Conservation (phyloP, 164 flowering plant species). For the Magnolia changhungtana region DNA sequence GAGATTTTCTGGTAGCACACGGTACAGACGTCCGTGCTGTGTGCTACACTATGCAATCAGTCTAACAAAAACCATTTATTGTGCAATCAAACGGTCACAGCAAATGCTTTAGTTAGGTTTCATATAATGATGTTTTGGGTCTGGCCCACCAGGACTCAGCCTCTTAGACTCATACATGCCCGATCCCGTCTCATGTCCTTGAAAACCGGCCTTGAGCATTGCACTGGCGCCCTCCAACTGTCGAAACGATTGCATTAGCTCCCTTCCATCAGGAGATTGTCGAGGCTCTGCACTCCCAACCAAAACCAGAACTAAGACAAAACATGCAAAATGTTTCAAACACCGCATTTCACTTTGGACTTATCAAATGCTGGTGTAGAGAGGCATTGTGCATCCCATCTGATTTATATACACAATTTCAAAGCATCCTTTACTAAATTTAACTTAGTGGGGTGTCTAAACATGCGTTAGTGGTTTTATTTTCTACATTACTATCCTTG, state of each 20-base stretch:
- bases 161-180: constrained; percentile 7
- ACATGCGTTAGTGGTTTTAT: not conserved
- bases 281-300: not conserved
- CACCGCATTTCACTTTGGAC: not conserved
- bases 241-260: not conserved
- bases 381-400: not conserved
- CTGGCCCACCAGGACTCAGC: constrained; percentile 15
- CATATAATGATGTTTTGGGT: constrained; percentile 7
- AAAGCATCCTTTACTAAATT: not conserved
- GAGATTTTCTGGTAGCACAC: too few species aligned
- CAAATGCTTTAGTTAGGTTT: too few species aligned
- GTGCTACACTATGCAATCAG: too few species aligned
- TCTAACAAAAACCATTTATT: too few species aligned
- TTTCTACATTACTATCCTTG: not conserved
- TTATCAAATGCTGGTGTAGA: not conserved
- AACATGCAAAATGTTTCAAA: not conserved
- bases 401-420: not conserved
- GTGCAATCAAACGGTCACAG: too few species aligned
- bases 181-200: not conserved
- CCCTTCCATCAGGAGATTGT: not conserved
- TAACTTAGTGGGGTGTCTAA: not conserved
- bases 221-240: not conserved
- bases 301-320: not conserved
- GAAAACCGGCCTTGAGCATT: not conserved
- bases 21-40: too few species aligned